A percentile compares a stretch with the other conserved stretches of the same genome.
These are phyloP conservation scores for Veloboletus limbatus DNA, from an alignment of 1,284 basidiomycete species.

Conservation along the genomic window DNA sequence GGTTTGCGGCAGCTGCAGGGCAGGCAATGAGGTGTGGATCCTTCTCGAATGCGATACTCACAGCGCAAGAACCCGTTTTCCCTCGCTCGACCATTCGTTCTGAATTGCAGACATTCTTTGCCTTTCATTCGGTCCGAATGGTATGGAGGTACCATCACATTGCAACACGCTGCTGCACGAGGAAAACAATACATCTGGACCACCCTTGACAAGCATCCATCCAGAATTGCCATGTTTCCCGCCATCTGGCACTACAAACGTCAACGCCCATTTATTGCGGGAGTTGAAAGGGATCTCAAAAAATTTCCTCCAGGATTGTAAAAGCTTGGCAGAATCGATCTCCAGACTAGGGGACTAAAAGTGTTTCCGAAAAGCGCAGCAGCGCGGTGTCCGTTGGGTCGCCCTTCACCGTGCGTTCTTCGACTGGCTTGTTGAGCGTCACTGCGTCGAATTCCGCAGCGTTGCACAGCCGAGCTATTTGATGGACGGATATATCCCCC, in stretches of 20 bases:
- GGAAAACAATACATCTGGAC: constrained; percentile 57
- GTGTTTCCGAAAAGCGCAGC: constrained; percentile 54
- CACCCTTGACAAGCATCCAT: constrained; percentile 54
- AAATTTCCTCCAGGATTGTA: constrained; percentile 29
- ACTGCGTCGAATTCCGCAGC: constrained; percentile 54
- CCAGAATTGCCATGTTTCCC: constrained; percentile 4
- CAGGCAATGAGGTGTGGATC: constrained; percentile 2
- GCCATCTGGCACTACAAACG: constrained; percentile 11
- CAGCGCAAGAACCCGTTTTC: constrained; percentile 58
- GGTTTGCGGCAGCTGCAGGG: constrained; percentile 20
- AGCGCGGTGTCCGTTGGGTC: constrained; percentile 66
- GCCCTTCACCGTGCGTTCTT: constrained; percentile 51
- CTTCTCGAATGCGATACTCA: constrained; percentile 16
- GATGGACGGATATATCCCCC: no score
- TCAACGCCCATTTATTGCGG: constrained; percentile 63
- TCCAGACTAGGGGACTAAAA: constrained; percentile 29
- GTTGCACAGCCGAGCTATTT: constrained; percentile 41
- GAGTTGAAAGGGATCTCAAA: constrained; percentile 61
- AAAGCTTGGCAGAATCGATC: constrained; percentile 23
- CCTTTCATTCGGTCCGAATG: constrained; percentile 33
- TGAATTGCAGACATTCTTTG: constrained; percentile 40
- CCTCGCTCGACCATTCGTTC: constrained; percentile 52
- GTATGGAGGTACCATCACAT: constrained; percentile 36
- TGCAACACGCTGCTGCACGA: constrained; percentile 43
- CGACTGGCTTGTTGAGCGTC: constrained; percentile 35